Evolutionary conservation across 257 asterid species (phyloP).

Genomic region (Solanum infundibuliforme): DNA sequence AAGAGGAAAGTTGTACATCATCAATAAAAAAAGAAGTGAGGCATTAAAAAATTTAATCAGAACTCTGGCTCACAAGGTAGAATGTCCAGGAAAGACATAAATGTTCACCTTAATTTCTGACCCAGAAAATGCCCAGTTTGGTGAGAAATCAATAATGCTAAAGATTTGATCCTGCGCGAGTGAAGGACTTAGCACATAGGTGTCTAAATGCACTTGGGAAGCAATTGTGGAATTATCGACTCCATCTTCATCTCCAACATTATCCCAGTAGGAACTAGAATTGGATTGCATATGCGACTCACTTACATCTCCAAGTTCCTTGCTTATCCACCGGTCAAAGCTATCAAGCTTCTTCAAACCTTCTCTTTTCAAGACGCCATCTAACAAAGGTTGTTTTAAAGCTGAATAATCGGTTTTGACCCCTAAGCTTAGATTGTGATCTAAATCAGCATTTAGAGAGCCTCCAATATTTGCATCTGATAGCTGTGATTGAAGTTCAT

Average conservation of each 20-base stretch:
- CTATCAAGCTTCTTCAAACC: conserved; percentile 88
- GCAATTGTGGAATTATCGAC: conserved; percentile 45
- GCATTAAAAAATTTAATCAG: conserved; percentile 6
- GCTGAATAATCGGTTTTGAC: conserved; percentile 40
- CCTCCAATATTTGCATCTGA: conserved; percentile 23
- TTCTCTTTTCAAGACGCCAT: conserved; percentile 41
- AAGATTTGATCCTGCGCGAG: conserved; percentile 79
- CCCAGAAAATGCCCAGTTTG: conserved; percentile 71
- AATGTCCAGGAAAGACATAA: neutral
- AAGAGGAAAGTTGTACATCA: neutral
- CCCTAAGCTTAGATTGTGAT: conserved; percentile 26
- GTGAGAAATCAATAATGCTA: conserved; percentile 77
- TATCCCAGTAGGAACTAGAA: conserved; percentile 69
- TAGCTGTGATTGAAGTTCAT: conserved; percentile 28
- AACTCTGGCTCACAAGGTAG: neutral
- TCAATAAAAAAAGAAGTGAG: neutral
- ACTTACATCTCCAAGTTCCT: conserved; percentile 85
- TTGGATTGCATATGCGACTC: conserved; percentile 51
- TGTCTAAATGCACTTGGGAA: conserved; percentile 45
- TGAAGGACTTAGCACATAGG: conserved; percentile 62
- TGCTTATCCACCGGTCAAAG: conserved; percentile 95
- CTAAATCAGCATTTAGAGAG: conserved; percentile 25
- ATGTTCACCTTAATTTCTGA: conserved; percentile 58
- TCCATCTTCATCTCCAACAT: conserved; percentile 57
- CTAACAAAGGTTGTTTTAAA: conserved; percentile 51